Conservation (phyloP, 805 yeast genomes). For the Blastobotrys parvus region DNA sequence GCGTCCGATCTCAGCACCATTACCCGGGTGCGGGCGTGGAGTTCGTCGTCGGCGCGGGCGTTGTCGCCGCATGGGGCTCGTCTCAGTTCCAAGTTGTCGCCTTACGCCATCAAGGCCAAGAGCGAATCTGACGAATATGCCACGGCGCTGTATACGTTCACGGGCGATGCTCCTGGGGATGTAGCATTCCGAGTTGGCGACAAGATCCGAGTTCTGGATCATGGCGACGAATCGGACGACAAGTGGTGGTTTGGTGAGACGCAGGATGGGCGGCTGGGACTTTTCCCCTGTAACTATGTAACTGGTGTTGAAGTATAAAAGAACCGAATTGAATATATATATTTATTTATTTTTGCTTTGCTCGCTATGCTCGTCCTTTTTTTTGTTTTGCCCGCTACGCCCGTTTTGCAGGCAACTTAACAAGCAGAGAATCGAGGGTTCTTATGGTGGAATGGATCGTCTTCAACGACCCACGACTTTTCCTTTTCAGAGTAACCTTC, state of each 20-base stretch:
- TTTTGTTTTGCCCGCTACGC: no score
- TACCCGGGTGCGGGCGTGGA: slow-evolving; percentile 20
- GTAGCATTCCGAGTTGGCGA: slow-evolving; percentile 32
- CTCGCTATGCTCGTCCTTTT: no score
- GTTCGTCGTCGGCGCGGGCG: slow-evolving; percentile 21
- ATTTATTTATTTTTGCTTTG: no score
- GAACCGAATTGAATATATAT: no score
- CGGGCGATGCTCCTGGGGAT: slow-evolving; percentile 31
- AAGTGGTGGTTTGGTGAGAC: slow-evolving; percentile 47
- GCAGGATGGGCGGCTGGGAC: slow-evolving; percentile 33
- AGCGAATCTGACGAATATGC: slow-evolving; percentile 21
- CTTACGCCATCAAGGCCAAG: slow-evolving; percentile 11
- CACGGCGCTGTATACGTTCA: slow-evolving; percentile 29
- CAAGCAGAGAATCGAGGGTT: no score
- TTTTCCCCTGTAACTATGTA: slow-evolving; percentile 42
- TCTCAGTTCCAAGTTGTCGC: background rate
- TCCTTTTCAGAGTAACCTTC: no score
- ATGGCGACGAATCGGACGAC: slow-evolving; percentile 29
- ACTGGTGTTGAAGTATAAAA: background rate
- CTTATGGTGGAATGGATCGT: no score
- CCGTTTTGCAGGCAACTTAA: no score
- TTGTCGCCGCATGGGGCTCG: slow-evolving; percentile 13
- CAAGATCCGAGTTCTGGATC: slow-evolving; percentile 27
- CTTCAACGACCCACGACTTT: no score
- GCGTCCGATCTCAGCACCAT: background rate